Evolutionary conservation across 768 basidiomycete genomes (phyloP), one percentile per base, ranked within the genome.

Genomic region (Auriscalpium vulgare): DNA sequence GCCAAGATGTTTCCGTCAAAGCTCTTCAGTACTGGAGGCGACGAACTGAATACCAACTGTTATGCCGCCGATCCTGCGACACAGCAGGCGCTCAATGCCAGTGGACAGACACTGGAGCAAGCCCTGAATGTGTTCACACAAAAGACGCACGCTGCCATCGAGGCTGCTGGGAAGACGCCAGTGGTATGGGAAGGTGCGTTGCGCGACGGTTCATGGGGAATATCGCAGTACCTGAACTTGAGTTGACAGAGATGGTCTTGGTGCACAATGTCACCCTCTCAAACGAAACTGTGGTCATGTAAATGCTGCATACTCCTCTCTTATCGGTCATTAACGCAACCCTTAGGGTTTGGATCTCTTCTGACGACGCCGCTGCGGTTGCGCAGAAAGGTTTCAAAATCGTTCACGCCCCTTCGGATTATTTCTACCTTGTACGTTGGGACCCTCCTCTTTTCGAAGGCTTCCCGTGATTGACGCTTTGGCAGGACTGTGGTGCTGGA

Each of bases 321-420:
- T 43, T 84, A 85, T 78, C 79, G 35, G 90, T 89, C 8, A 84
- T 92, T 34, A 87, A 91, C 50, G 80, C 2, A 8, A 36, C 38
- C 3, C 14, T 17, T 29, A 84, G 84, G 70, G 82, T 89, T 19
- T 91, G 89, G 87, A 84, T 84, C 44, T 82, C 84, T 0, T 85
- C 85, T 0, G 69, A 69, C 16, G 71, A 88, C 63, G 87, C 78
- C 8, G 74, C 73, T 0, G 71, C 76, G 0, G 87, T 89, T 5
- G 80, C 81, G 0, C 70, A 77, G 34, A 81, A 81, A 60, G 85
- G 84, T 0, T 81, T 75, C 71, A 70, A 75, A 45, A 63, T 92
- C 46, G 71, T 93, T 3, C 87, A 90, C 54, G 80, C 83, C 1
- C 76, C 87, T 1, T 84, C 82, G 8, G 82, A 91, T 64, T 87